Evolutionary conservation across 1,139 yeast species (phyloP).

Genomic region (Nadsonia commutata): DNA sequence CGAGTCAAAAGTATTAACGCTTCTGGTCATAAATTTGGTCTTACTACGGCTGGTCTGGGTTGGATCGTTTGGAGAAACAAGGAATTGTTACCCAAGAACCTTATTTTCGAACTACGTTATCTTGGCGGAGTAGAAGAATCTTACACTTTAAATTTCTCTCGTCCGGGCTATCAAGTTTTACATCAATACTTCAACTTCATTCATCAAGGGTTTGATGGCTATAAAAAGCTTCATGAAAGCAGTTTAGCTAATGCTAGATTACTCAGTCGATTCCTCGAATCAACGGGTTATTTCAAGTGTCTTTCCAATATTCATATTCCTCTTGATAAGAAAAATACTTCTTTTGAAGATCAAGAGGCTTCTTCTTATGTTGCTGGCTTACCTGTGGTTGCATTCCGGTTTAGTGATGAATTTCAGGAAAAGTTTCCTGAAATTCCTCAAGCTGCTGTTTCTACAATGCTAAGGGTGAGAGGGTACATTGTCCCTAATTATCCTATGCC

Average conservation of each 20-base stretch:
- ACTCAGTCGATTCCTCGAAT: conserved; percentile 48
- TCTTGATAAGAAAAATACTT: conserved; percentile 6
- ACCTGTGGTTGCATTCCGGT: conserved; percentile 80
- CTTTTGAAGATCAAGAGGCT: conserved; percentile 15
- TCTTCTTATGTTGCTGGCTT: conserved; percentile 36
- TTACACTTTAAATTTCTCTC: conserved; percentile 72
- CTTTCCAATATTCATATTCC: conserved; percentile 61
- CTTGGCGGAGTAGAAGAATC: conserved; percentile 85
- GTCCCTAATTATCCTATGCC: conserved; percentile 86
- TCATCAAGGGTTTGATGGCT: conserved; percentile 58
- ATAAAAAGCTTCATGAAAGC: conserved; percentile 42
- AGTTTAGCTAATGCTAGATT: conserved; percentile 59
- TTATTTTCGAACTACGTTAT: conserved; percentile 68
- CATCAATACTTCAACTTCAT: conserved; percentile 77
- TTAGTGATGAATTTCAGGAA: conserved; percentile 41
- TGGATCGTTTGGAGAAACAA: conserved; percentile 78
- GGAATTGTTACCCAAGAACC: conserved; percentile 47
- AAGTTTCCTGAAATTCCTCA: conserved; percentile 79
- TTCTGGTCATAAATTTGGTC: conserved; percentile 90
- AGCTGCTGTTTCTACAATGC: conserved; percentile 51
- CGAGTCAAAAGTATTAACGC: conserved; percentile 78
- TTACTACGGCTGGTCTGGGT: conserved; percentile 82
- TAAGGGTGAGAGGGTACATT: conserved; percentile 75
- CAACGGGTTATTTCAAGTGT: conserved; percentile 54
- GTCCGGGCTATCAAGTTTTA: conserved; percentile 85